Percentiles rank a stretch among this genome's conserved stretches.
Evolutionary conservation across 768 basidiomycete genomes (phyloP).

Genomic region (Rubroboletus pulcherrimus): DNA sequence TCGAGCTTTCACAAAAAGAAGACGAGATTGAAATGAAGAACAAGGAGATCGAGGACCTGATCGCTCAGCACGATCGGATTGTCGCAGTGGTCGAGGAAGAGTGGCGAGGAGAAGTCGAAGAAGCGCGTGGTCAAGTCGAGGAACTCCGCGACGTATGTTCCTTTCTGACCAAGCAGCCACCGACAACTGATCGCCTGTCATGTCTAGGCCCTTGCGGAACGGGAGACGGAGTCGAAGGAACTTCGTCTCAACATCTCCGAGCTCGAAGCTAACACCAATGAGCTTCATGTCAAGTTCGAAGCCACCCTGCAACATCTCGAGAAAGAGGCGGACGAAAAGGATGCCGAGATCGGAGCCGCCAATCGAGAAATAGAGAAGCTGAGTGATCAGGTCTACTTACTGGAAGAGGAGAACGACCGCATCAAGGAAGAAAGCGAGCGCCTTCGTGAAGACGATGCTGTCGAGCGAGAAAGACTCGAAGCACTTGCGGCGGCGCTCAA

Average conservation of each 20-base stretch:
- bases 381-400: conserved; percentile 72
- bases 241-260: conserved; percentile 71
- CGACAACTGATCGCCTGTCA: neutral
- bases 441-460: conserved; percentile 65
- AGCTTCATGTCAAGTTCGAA: conserved; percentile 72
- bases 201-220: conserved; percentile 65
- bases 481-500: conserved; percentile 71
- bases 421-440: conserved; percentile 68
- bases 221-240: conserved; percentile 74
- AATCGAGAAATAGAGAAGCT: conserved; percentile 79
- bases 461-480: conserved; percentile 67
- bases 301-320: conserved; percentile 73
- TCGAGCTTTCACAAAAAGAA: conserved; percentile 82
- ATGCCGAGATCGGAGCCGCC: conserved; percentile 67
- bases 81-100: conserved; percentile 74
- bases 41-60: conserved; percentile 73
- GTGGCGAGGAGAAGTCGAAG: conserved; percentile 86
- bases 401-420: conserved; percentile 85
- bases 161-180: neutral
- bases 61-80: conserved; percentile 69
- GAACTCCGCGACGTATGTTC: conserved; percentile 67
- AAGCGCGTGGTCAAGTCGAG: conserved; percentile 72
- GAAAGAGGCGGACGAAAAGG: conserved; percentile 73
- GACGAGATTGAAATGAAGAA: conserved; percentile 81
- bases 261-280: conserved; percentile 66